Evolutionary conservation across 2,329 filamentous ascomycete genomes (phyloP).

Genomic region (Diaporthe australafricana): DNA sequence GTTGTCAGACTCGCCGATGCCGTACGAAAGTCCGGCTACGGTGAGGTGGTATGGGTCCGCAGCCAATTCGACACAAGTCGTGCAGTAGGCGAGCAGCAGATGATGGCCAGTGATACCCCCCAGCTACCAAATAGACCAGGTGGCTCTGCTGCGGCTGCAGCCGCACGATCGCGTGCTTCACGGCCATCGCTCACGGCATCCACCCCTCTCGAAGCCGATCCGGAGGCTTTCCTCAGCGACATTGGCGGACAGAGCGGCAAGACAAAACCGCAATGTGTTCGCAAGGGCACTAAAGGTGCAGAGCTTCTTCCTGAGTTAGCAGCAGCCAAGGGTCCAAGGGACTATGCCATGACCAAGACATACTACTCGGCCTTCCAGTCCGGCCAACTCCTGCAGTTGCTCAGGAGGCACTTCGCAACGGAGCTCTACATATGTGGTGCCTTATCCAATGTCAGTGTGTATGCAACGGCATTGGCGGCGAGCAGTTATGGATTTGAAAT

Average conservation of each 20-base stretch:
- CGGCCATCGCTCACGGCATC: neutral
- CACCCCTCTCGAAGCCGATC: conserved; percentile 40
- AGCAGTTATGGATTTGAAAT: conserved; percentile 89
- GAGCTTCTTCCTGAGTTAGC: conserved; percentile 58
- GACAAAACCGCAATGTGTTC: conserved; percentile 56
- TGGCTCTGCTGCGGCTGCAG: conserved; percentile 20
- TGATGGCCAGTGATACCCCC: conserved; percentile 55
- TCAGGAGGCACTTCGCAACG: conserved; percentile 88
- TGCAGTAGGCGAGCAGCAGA: conserved; percentile 64
- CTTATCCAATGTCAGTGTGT: conserved; percentile 87
- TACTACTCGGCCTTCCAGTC: conserved; percentile 90
- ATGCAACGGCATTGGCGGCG: conserved; percentile 91
- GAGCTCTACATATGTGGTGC: conserved; percentile 91
- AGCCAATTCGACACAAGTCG: conserved; percentile 77
- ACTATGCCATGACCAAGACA: conserved; percentile 72
- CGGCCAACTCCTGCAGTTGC: conserved; percentile 77
- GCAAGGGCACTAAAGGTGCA: conserved; percentile 56
- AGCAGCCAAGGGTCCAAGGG: conserved; percentile 57
- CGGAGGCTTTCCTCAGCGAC: conserved; percentile 53
- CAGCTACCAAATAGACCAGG: conserved; percentile 39
- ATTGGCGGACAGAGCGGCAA: conserved; percentile 33
- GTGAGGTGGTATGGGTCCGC: conserved; percentile 85
- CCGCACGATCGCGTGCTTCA: conserved; percentile 46
- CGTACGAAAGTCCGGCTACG: conserved; percentile 78
- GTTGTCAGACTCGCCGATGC: conserved; percentile 74